Conservation (phyloP, 139 green algal species). For the Chlorella sp. region DNA sequence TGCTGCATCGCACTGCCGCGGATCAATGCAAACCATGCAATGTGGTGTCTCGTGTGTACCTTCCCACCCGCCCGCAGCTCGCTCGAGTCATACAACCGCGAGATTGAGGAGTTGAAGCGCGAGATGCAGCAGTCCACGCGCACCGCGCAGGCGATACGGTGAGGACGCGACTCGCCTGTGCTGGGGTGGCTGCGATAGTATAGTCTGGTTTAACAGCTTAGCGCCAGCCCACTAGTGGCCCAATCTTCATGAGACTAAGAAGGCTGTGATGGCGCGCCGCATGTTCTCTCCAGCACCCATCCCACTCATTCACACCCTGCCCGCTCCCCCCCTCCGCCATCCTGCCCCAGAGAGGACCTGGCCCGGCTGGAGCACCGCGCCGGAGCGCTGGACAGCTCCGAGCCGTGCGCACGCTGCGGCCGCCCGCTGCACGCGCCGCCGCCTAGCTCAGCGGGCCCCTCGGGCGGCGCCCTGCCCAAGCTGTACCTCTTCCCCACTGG, state of each 20-base stretch:
- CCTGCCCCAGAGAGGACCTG: slow-evolving; percentile 50
- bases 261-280: too few species aligned
- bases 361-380: slow-evolving; percentile 48
- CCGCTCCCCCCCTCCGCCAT: neutral
- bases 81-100: slow-evolving; percentile 88
- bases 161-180: neutral
- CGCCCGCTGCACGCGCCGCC: slow-evolving; percentile 51
- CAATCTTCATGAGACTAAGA: too few species aligned
- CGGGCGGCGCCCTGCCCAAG: slow-evolving; percentile 64
- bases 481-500: slow-evolving; percentile 86
- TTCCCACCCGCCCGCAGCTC: slow-evolving; percentile 29
- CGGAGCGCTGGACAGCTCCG: slow-evolving; percentile 56
- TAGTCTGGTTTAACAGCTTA: too few species aligned
- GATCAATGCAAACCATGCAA: too few species aligned
- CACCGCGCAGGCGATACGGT: slow-evolving; percentile 78
- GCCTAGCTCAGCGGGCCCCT: slow-evolving; percentile 39
- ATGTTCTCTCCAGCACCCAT: too few species aligned
- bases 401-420: slow-evolving; percentile 70
- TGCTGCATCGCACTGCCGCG: neutral
- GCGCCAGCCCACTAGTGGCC: too few species aligned
- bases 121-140: slow-evolving; percentile 82
- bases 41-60: neutral
- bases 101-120: slow-evolving; percentile 67
- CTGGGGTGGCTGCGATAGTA: neutral
- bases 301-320: too few species aligned